phyloP scores from a whole-genome alignment of 495 filamentous ascomycete species.

The Mytilinidion resinicola region DNA sequence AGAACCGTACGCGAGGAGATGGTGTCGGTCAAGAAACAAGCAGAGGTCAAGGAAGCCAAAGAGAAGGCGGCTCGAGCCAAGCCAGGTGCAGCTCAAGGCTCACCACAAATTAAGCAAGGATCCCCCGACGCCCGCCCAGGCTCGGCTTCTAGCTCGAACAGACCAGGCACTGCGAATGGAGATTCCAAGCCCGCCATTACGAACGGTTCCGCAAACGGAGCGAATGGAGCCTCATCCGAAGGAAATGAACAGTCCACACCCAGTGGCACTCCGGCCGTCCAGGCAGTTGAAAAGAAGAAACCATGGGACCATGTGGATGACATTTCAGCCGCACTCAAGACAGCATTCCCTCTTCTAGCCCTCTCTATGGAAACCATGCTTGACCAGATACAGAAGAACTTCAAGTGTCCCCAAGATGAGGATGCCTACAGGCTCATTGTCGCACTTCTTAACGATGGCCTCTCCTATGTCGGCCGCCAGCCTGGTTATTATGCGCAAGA shows the following conservation, averaged over 20 bases:
- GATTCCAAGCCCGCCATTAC: conserved; percentile 38
- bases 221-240: conserved; percentile 18
- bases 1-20: conserved; percentile 94
- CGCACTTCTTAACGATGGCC: conserved; percentile 86
- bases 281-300: conserved; percentile 46
- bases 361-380: conserved; percentile 99
- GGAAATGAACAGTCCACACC: conserved; percentile 11
- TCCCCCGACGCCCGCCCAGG: conserved; percentile 35
- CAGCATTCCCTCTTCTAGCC: conserved; percentile 89
- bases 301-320: conserved; percentile 96
- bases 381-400: conserved; percentile 95
- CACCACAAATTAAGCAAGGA: conserved; percentile 44
- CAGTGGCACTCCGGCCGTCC: conserved; percentile 18
- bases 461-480: conserved; percentile 80
- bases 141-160: conserved; percentile 35
- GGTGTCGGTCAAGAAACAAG: conserved; percentile 78
- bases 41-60: conserved; percentile 72
- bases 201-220: conserved; percentile 28
- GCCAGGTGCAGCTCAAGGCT: conserved; percentile 43
- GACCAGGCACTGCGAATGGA: conserved; percentile 48
- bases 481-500: conserved; percentile 81
- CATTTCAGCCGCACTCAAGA: conserved; percentile 88
- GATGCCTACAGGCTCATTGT: conserved; percentile 98
- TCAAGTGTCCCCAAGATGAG: conserved; percentile 97
- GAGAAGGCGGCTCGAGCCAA: conserved; percentile 44